Evolutionary conservation across 2,329 filamentous ascomycete species (phyloP), one percentile per base, ranked within the genome.

Genomic region (Cladosporium sp.): DNA sequence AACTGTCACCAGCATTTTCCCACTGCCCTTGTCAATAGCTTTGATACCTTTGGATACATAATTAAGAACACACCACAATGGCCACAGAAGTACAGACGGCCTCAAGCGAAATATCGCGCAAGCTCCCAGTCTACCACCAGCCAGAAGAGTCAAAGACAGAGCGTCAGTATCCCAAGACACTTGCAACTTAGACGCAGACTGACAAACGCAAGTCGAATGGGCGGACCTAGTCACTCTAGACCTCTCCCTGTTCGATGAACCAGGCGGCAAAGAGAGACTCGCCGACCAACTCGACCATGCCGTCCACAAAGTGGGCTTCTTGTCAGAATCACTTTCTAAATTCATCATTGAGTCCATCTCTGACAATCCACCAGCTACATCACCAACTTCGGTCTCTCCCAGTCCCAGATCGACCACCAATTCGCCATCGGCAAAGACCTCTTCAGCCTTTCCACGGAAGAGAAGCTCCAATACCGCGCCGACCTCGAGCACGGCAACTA

Each of bases 341-440:
- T n/a, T 35, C 35, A 25, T 8, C 34, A 12, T n/a, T n/a, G n/a
- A n/a, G 22, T 17, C 6, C 3, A 25, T 4, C 12, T 4, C 24
- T 42, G 34, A 49, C 20, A 15, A 28, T 2, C 10, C n/a, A 32
- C 10, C 47, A 56, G 54, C 72, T 85, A 86, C 61, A 78, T 86
- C 24, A 80, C 79, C 58, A 84, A 86, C 70, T 86, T 82, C 60
- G 83, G 83, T 35, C 75, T 87, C n/a, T 73, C 71, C 1, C 82
- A 85, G 66, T 81, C 84, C 45, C 74, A 84, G 65, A 77, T 87
- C 2, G 79, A 86, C 63, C 74, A 75, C 6, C 83, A 87, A 62
- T 86, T 86, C 61, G 81, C 83, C 13, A 77, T 87, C 2, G 83
- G 79, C 1, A 81, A 83, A 58, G 74, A 80, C 34, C 78, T 87